Percentiles rank a stretch among this genome's conserved stretches.
These are phyloP conservation scores for Beauveria brongniartii DNA, from an alignment of 2,329 filamentous ascomycete species.

Conservation along the genomic window DNA sequence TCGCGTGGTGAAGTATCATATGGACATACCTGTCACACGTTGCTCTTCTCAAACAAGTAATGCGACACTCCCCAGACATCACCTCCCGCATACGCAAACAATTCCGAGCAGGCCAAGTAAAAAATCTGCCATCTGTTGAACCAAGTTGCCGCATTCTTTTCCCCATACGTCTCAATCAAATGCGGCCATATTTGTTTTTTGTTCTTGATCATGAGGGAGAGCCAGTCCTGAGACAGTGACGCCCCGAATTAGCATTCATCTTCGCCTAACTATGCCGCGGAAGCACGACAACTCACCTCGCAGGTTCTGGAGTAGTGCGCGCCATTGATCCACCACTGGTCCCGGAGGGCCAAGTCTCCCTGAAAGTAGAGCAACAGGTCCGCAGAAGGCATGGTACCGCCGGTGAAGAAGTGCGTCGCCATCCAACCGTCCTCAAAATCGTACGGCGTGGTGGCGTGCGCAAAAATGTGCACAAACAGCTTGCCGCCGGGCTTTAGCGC, in stretches of 20 bases:
- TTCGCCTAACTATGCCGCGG: background rate
- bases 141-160: slow-evolving; percentile 51
- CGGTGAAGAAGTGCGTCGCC: slow-evolving; percentile 66
- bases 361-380: slow-evolving; percentile 63
- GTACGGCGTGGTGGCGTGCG: slow-evolving; percentile 56
- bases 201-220: slow-evolving; percentile 49
- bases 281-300: slow-evolving; percentile 39
- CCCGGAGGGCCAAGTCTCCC: slow-evolving; percentile 47
- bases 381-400: slow-evolving; percentile 62
- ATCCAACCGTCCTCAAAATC: slow-evolving; percentile 68
- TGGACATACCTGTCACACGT: background rate
- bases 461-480: slow-evolving; percentile 62
- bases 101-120: slow-evolving; percentile 61
- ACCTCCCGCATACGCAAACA: slow-evolving; percentile 57
- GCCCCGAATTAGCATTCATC: background rate
- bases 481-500: slow-evolving; percentile 56
- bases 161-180: slow-evolving; percentile 56
- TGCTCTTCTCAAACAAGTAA: slow-evolving; percentile 55
- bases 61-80: slow-evolving; percentile 62
- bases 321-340: slow-evolving; percentile 66
- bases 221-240: slow-evolving; percentile 42
- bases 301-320: slow-evolving; percentile 62
- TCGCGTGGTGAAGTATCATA: background rate
- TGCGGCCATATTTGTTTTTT: slow-evolving; percentile 56
- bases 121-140: slow-evolving; percentile 66